These are phyloP conservation scores for Cordyceps cateniannulata DNA, from an alignment of 2,329 filamentous ascomycete species.

Conservation along the genomic window DNA sequence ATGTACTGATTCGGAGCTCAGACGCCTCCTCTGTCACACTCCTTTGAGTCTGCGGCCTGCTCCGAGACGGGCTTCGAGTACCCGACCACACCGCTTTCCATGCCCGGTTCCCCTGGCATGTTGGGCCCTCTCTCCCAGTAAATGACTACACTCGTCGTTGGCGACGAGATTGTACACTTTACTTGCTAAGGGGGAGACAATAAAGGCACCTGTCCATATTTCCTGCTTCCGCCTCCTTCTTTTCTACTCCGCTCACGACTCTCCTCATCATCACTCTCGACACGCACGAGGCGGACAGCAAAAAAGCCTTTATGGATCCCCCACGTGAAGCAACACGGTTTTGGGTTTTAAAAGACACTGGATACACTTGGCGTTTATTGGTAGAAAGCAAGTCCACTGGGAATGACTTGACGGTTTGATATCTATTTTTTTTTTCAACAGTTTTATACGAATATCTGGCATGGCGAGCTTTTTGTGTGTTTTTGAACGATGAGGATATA, in stretches of 20 bases:
- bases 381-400: background rate
- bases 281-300: background rate
- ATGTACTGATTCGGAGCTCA: conserved; percentile 48
- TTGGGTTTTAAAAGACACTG: conserved; percentile 8
- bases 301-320: background rate
- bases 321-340: background rate
- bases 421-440: conserved; percentile 4
- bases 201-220: conserved; percentile 7
- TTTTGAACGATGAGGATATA: background rate
- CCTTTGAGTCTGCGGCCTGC: conserved; percentile 58
- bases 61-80: conserved; percentile 58
- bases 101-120: conserved; percentile 60
- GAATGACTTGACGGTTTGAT: conserved; percentile 4
- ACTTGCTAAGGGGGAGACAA: background rate
- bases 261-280: background rate
- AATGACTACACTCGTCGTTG: conserved; percentile 19
- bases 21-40: conserved; percentile 73
- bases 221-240: background rate
- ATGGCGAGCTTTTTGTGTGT: conserved; percentile 1
- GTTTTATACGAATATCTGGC: conserved; percentile 7
- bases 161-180: conserved; percentile 1
- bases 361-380: conserved; percentile 11
- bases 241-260: background rate
- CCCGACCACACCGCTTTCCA: conserved; percentile 66
- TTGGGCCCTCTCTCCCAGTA: conserved; percentile 25